Base-by-base conservation (phyloP, 176 grass and related monocot species). In the Eremochloa ophiuroides region DNA sequence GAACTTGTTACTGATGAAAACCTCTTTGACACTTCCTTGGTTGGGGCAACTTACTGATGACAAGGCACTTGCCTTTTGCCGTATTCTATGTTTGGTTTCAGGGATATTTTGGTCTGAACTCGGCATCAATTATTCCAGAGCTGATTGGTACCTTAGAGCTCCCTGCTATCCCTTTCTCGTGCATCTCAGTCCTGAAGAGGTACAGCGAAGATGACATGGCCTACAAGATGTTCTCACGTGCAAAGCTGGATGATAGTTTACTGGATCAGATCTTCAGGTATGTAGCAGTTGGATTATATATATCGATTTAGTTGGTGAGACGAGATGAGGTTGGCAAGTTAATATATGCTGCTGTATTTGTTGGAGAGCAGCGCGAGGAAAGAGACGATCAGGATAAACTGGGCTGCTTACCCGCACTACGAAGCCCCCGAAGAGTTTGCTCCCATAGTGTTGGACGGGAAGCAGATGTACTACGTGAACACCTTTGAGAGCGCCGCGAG, bases 401-500 rank as follows among this genome's bases (percentile, higher is more conserved):
- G 95, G 95, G 81, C 95, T 37, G 92, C 95, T 10, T 98, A 98
- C 78, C 95, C 95, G 14, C 92, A 94, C 65, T 98, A 94, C 31
- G 63, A 94, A 78, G 90, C 92, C 18, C 95, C 95, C 0, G 95
- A 98, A 64, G 77, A 70, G 29, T 94, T 98, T 75, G 90, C 90
- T 16, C 95, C 92, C 11, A 91, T 98, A 65, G 18, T 98, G 74
- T 59, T 98, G 85, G 95, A 98, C 33, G 84, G 80, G 29, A 89
- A 84, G 23, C 92, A 98, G 62, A 85, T 98, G 71, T 98, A 98
- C 85, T 98, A 98, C 85, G 91, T 98, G 80, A 98, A 98, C 56
- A 92, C 75, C 33, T 94, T 98, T 15, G 95, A 98, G 85, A 98
- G 88, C 58, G 95, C 90, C 0, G 92, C 92, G 4, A 98, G 95